Evolutionary conservation across 2,329 filamentous ascomycete genomes (phyloP).

Genomic region (Alternaria sp.): DNA sequence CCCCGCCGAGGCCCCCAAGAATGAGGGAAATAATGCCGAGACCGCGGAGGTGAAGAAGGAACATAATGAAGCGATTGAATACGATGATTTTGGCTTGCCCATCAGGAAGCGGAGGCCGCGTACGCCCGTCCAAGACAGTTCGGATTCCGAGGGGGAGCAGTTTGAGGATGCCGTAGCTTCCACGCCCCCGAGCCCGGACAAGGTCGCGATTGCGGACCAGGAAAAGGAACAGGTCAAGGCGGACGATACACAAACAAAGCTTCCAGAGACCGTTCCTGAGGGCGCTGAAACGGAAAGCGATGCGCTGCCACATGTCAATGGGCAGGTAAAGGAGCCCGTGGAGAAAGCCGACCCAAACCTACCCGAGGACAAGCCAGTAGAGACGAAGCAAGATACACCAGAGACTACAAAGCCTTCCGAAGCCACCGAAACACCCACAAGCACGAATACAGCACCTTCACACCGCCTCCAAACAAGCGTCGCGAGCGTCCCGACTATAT

Average conservation of each 20-base stretch:
- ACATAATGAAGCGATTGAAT: slow-evolving; percentile 51
- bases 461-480: slow-evolving; percentile 24
- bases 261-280: slow-evolving; percentile 11
- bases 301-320: slow-evolving; percentile 24
- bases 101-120: slow-evolving; percentile 59
- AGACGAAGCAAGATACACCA: slow-evolving; percentile 8
- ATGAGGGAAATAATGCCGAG: slow-evolving; percentile 30
- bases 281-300: slow-evolving; percentile 17
- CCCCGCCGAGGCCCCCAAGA: slow-evolving; percentile 40
- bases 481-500: slow-evolving; percentile 54
- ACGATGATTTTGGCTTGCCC: slow-evolving; percentile 77
- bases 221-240: slow-evolving; percentile 23
- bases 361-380: slow-evolving; percentile 11
- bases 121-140: slow-evolving; percentile 37
- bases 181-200: slow-evolving; percentile 34
- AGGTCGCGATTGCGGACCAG: slow-evolving; percentile 34
- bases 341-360: slow-evolving; percentile 18
- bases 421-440: slow-evolving; percentile 18
- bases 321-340: slow-evolving; percentile 18
- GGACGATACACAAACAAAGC: slow-evolving; percentile 10
- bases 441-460: slow-evolving; percentile 11
- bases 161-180: slow-evolving; percentile 41
- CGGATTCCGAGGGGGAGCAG: slow-evolving; percentile 37
- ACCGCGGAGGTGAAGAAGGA: slow-evolving; percentile 19
- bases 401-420: slow-evolving; percentile 3